These are phyloP conservation scores for Chalciporus sphaerocephalus DNA, from an alignment of 768 basidiomycete species.

Conservation along the genomic window DNA sequence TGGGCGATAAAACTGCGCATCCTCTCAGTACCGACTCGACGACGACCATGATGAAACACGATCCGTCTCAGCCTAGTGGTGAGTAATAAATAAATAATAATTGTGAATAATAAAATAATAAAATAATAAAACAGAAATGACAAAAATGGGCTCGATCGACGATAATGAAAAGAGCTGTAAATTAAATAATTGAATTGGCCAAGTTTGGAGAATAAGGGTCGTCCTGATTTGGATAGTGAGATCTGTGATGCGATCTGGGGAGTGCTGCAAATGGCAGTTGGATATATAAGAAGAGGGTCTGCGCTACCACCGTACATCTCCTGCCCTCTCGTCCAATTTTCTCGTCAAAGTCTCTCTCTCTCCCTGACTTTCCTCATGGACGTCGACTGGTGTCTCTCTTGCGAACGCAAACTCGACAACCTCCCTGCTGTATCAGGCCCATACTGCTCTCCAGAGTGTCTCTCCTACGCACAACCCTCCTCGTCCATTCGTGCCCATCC, in stretches of 20 bases:
- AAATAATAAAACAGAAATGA: conserved; percentile 18
- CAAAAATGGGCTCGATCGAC: conserved; percentile 29
- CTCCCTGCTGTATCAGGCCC: conserved; percentile 31
- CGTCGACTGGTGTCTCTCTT: conserved; percentile 68
- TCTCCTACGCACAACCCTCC: conserved; percentile 36
- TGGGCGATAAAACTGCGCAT: too few relatives aligned
- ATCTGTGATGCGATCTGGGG: conserved; percentile 24
- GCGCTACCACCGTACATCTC: neutral
- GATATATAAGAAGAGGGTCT: conserved; percentile 28
- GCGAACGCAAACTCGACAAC: conserved; percentile 47
- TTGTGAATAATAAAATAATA: conserved; percentile 5
- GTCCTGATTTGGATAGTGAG: conserved; percentile 5
- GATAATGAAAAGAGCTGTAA: conserved; percentile 29
- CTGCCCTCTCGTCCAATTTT: conserved; percentile 18
- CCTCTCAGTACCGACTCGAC: too few relatives aligned
- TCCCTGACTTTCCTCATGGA: conserved; percentile 39
- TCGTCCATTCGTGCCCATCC: conserved; percentile 14
- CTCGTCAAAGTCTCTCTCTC: conserved; percentile 2
- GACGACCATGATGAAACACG: too few relatives aligned
- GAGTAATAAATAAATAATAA: conserved; percentile 7
- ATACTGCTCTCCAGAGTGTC: conserved; percentile 54
- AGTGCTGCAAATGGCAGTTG: conserved; percentile 21
- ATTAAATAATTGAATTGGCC: conserved; percentile 33
- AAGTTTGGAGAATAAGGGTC: conserved; percentile 16
- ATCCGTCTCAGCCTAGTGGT: too few relatives aligned